Conservation (phyloP, 768 basidiomycete genomes). For the Leccinellum rugosiceps region DNA sequence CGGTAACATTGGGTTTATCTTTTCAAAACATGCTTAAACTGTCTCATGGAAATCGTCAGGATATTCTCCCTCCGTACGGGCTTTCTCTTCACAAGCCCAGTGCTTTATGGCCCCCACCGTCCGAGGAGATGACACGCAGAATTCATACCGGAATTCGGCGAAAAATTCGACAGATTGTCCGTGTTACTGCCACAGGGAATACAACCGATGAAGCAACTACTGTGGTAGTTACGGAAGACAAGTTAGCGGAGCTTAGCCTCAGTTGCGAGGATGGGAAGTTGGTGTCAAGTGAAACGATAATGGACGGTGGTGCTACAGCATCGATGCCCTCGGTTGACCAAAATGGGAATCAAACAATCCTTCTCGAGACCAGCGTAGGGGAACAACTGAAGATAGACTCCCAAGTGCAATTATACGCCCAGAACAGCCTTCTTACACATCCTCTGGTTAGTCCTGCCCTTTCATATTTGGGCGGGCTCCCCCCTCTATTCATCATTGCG, state of each 20-base stretch:
- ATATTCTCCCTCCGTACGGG: constrained; percentile 76
- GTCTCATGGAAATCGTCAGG: constrained; percentile 40
- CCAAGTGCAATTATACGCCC: constrained; percentile 86
- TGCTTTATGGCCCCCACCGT: constrained; percentile 74
- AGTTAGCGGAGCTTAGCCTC: constrained; percentile 7
- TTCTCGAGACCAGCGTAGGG: constrained; percentile 44
- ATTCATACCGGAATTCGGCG: constrained; percentile 59
- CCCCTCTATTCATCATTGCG: constrained; percentile 80
- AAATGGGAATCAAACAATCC: constrained; percentile 42
- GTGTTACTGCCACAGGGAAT: constrained; percentile 25
- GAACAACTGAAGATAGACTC: constrained; percentile 52
- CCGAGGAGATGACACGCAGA: constrained; percentile 53
- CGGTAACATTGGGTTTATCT: constrained; percentile 44
- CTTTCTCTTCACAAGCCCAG: constrained; percentile 77
- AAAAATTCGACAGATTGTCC: constrained; percentile 58
- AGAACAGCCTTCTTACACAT: constrained; percentile 72
- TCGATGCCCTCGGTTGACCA: constrained; percentile 39
- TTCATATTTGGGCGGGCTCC: constrained; percentile 85
- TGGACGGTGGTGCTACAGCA: constrained; percentile 49
- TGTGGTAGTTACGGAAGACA: constrained; percentile 4
- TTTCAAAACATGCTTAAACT: background rate
- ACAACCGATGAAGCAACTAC: background rate
- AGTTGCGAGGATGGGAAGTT: constrained; percentile 5
- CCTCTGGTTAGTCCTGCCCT: constrained; percentile 81
- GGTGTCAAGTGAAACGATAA: constrained; percentile 31